These are phyloP conservation scores for Penicillium silybi DNA, from an alignment of 495 filamentous ascomycete genomes.

Conservation along the genomic window DNA sequence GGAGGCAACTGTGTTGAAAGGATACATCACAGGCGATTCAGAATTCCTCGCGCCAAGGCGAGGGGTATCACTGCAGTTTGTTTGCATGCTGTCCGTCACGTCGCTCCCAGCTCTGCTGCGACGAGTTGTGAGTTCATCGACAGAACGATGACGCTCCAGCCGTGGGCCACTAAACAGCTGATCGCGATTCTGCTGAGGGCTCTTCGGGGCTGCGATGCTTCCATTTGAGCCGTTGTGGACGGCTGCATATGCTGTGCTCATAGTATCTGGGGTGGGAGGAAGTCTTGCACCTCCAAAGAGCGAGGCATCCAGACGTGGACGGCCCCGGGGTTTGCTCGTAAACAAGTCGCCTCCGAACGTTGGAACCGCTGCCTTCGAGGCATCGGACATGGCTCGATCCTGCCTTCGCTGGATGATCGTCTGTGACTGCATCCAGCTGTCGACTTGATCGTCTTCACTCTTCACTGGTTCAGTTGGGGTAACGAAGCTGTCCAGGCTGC, in stretches of 20 bases:
- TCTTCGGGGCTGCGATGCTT: constrained; percentile 29
- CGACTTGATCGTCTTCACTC: constrained; percentile 21
- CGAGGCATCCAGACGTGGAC: constrained; percentile 26
- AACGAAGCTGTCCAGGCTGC: constrained; percentile 18
- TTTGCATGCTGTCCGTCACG: constrained; percentile 26
- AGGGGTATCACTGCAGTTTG: constrained; percentile 31
- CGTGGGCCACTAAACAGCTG: constrained; percentile 14
- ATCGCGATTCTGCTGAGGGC: constrained; percentile 13
- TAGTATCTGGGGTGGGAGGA: constrained; percentile 45
- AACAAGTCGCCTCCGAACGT: constrained; percentile 20
- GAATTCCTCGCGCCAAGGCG: constrained; percentile 18
- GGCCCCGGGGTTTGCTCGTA: constrained; percentile 21
- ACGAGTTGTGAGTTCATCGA: constrained; percentile 28
- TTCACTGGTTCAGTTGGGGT: constrained; percentile 10
- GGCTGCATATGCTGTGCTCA: constrained; percentile 37
- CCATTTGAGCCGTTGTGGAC: constrained; percentile 34
- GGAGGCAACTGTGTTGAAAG: constrained; percentile 29
- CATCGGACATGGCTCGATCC: constrained; percentile 15
- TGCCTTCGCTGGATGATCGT: constrained; percentile 19
- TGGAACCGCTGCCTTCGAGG: constrained; percentile 13
- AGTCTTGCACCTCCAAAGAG: constrained; percentile 34
- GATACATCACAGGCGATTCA: constrained; percentile 30
- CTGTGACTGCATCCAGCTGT: constrained; percentile 28
- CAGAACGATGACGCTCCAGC: constrained; percentile 34
- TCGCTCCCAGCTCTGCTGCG: constrained; percentile 29